Base-by-base conservation (phyloP, 805 yeast genomes). In the Huiozyma sinensis region DNA sequence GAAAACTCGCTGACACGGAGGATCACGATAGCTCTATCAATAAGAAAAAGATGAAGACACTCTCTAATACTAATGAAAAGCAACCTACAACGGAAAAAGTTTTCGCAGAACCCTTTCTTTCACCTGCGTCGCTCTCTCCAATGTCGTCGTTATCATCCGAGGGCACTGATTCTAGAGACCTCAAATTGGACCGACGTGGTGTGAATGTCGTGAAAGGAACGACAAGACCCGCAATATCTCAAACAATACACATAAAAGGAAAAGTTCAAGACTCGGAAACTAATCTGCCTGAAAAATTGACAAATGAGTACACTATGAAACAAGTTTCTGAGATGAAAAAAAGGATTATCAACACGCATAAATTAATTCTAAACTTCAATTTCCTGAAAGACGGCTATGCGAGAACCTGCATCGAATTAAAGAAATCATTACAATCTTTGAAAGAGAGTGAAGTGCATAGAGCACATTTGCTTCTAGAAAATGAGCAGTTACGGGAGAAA, bases 71-170 rank as follows among this genome's bases (percentile, higher is more conserved):
- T 38, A 41, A 28, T 30, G 30, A 29, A 17, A 40, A 31, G 36
- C 28, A 33, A 17, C 12, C 28, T 12, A 36, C n/a, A 13, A 31
- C n/a, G 29, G 29, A 5, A 24, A 37, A 27, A 37, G 27, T 11
- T 27, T 11, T 28, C 6, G 40, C 39, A 12, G 45, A 47, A 36
- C 50, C 46, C 29, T 40, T 45, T 12, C 13, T 65, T 28, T 60
- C 69, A 6, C 71, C 71, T 4, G 67, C 55, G 27, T 66, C 70
- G 1, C 45, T 66, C 28, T 52, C 64, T 9, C 64, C 70, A 7
- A 49, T 55, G 6, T 57, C 64, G 6, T 36, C 49, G 40, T 27
- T 39, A 17, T 40, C 44, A 11, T 39, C 47, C 5, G 45, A 43
- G 8, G 38, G 27, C n/a, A 46, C 10, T 36, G 48, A 42, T 12